Conservation (phyloP, 208 protist species). For the Wallacemonas sp. region DNA sequence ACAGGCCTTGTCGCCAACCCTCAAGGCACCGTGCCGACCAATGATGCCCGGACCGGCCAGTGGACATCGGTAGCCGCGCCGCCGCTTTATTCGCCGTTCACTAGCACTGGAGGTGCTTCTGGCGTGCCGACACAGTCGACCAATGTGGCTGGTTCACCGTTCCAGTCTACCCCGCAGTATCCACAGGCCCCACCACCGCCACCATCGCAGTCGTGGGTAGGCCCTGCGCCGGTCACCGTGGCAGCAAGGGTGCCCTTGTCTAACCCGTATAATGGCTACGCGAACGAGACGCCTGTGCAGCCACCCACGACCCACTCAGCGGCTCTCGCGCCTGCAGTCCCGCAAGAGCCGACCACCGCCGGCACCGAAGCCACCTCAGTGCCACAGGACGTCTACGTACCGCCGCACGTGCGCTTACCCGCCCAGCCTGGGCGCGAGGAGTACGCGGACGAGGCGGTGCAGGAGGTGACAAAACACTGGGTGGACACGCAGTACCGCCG, state of each 20-base stretch:
- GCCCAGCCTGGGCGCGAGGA: slow-evolving; percentile 36
- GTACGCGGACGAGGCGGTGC: slow-evolving; percentile 39
- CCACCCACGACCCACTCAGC: too few species aligned
- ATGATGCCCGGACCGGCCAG: too few species aligned
- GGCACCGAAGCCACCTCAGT: background rate
- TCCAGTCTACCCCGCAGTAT: background rate
- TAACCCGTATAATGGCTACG: too few species aligned
- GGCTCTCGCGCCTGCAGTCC: background rate
- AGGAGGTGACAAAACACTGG: slow-evolving; percentile 42
- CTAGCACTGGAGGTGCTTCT: too few species aligned
- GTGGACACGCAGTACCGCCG: slow-evolving; percentile 29
- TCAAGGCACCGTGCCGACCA: too few species aligned
- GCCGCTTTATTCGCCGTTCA: too few species aligned
- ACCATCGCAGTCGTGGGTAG: background rate
- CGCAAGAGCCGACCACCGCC: background rate
- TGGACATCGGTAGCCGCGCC: too few species aligned
- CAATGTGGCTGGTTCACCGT: background rate
- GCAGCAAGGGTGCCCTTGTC: too few species aligned
- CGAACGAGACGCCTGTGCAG: too few species aligned
- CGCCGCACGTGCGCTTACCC: slow-evolving; percentile 3
- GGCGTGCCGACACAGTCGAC: too few species aligned
- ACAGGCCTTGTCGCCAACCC: too few species aligned
- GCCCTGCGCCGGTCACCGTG: background rate
- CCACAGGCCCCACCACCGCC: background rate
- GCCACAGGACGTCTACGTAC: background rate